Evolutionary conservation across 129 eudicot species (phyloP).

Genomic region (Saussurea involucrata): DNA sequence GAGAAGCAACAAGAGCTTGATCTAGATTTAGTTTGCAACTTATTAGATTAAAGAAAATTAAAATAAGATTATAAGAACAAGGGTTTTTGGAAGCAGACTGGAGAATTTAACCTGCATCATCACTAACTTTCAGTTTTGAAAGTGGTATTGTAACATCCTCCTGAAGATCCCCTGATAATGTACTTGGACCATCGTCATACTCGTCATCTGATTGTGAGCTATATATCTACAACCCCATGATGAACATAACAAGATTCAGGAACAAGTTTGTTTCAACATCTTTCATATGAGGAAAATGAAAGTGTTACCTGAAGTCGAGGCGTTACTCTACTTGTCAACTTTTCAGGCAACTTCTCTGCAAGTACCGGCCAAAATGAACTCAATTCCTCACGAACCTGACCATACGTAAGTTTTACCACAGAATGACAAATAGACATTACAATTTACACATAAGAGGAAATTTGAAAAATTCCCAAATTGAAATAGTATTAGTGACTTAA

Average conservation of each 20-base stretch:
- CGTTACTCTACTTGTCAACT: constrained; percentile 42
- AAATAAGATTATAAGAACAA: background rate
- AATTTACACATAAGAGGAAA: background rate
- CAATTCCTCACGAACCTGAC: constrained; percentile 77
- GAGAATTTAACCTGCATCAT: constrained; percentile 28
- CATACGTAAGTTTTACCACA: background rate
- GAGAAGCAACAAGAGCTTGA: constrained; percentile 21
- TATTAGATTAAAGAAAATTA: background rate
- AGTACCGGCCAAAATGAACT: constrained; percentile 74
- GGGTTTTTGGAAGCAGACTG: background rate
- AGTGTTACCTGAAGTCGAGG: constrained; percentile 50
- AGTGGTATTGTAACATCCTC: constrained; percentile 61
- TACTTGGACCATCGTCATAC: constrained; percentile 29
- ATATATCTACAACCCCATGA: constrained; percentile 28
- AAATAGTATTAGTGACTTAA: background rate
- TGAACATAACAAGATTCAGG: constrained; percentile 1
- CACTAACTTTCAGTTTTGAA: constrained; percentile 50
- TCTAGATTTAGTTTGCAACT: constrained; percentile 25
- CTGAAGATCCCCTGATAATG: constrained; percentile 43
- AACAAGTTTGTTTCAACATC: background rate
- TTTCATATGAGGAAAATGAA: constrained; percentile 9
- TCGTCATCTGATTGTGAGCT: constrained; percentile 79
- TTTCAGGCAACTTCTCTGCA: constrained; percentile 51
- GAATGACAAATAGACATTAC: background rate
- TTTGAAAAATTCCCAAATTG: background rate